Evolutionary conservation across 306 rosid genomes (phyloP).

Genomic region (Casuarina cunninghamiana): DNA sequence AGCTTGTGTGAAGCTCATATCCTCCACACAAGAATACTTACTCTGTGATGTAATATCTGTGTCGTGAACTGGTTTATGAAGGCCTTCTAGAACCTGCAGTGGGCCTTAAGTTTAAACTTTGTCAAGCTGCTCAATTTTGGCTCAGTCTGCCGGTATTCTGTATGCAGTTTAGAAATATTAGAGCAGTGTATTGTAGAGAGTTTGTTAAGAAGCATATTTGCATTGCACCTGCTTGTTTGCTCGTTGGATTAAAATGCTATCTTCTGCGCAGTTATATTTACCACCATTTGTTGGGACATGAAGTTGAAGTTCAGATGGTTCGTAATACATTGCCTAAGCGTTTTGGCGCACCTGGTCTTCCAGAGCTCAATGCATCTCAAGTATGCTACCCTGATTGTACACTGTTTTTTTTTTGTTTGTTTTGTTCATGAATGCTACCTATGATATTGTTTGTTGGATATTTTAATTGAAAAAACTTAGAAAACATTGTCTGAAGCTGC

Average conservation of each 20-base stretch:
- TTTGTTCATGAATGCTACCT: background rate
- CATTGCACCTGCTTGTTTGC: background rate
- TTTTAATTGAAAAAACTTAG: background rate
- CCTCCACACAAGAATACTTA: background rate
- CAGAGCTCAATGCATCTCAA: constrained; percentile 98
- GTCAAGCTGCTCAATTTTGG: background rate
- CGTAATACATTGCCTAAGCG: constrained; percentile 97
- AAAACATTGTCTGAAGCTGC: background rate
- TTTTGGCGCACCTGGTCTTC: constrained; percentile 99
- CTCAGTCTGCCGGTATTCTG: background rate
- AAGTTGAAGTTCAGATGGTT: constrained; percentile 99
- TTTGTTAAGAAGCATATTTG: background rate
- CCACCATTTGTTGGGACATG: constrained; percentile 96
- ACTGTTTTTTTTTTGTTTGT: constrained; percentile 1
- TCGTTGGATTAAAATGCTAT: constrained; percentile 5
- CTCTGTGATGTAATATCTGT: no score
- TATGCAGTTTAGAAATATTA: background rate
- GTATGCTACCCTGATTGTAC: constrained; percentile 47
- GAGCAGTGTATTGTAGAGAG: constrained; percentile 10
- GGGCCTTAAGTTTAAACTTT: background rate
- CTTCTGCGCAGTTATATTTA: constrained; percentile 76
- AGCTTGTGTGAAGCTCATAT: background rate
- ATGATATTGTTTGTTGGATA: background rate
- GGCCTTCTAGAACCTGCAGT: background rate
- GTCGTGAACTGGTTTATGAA: background rate